Conservation (phyloP, 306 rosid genomes). For the Delonix regia region DNA sequence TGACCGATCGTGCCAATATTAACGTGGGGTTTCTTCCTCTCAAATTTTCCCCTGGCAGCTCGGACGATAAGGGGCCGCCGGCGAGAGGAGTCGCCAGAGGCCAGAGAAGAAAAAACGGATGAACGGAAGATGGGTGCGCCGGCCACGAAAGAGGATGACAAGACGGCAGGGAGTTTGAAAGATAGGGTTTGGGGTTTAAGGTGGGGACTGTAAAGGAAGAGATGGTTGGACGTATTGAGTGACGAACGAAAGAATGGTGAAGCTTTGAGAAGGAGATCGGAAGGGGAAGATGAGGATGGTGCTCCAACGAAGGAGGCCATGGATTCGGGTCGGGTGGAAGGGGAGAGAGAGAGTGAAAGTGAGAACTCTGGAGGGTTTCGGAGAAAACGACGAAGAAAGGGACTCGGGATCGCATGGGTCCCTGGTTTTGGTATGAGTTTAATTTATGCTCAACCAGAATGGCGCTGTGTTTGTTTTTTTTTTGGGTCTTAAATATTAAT, state of each 20-base stretch:
- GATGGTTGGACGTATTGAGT: neutral
- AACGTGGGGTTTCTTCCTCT: conserved; percentile 48
- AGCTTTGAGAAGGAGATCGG: neutral
- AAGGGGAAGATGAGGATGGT: conserved; percentile 5
- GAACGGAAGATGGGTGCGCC: neutral
- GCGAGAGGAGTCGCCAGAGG: neutral
- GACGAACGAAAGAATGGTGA: neutral
- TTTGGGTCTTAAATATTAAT: neutral
- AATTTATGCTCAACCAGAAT: neutral
- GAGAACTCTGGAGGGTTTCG: neutral
- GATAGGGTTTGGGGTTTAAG: conserved; percentile 1
- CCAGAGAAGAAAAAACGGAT: neutral
- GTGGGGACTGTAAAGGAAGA: conserved; percentile 5
- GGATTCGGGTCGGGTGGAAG: neutral
- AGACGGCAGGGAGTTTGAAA: neutral
- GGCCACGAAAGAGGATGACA: conserved; percentile 10
- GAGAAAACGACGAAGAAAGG: neutral
- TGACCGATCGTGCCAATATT: conserved; percentile 49
- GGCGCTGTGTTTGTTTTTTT: neutral
- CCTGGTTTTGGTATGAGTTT: neutral
- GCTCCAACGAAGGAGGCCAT: conserved; percentile 34
- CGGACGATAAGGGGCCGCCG: conserved; percentile 28
- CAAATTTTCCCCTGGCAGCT: conserved; percentile 41
- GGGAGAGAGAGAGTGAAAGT: no score
- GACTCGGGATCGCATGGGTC: neutral